Evolutionary conservation across 805 yeast genomes (phyloP).

Genomic region (Sungouiozyma intestinalis): DNA sequence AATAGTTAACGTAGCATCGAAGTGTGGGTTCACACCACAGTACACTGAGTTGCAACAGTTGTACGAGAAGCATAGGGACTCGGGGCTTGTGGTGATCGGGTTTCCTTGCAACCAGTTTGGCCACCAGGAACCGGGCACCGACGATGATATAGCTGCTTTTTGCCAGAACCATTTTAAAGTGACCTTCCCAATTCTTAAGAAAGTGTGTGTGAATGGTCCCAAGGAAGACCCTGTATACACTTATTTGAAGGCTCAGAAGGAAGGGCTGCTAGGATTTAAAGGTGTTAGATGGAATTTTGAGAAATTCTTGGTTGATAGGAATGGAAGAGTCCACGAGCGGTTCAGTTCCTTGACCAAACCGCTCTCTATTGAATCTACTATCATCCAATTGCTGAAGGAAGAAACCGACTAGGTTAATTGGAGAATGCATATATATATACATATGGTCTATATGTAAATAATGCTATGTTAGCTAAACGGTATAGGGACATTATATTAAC

Average conservation of each 20-base stretch:
- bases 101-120: constrained; percentile 93
- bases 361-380: constrained; percentile 41
- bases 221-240: constrained; percentile 70
- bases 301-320: constrained; percentile 47
- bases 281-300: constrained; percentile 78
- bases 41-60: constrained; percentile 60
- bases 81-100: constrained; percentile 61
- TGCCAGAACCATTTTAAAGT: constrained; percentile 81
- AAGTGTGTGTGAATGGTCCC: constrained; percentile 82
- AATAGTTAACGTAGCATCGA: constrained; percentile 82
- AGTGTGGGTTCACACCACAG: constrained; percentile 74
- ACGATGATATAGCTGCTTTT: constrained; percentile 59
- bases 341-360: constrained; percentile 69
- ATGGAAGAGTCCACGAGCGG: constrained; percentile 49
- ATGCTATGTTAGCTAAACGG: no score
- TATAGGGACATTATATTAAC: constrained; percentile 3
- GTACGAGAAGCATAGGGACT: constrained; percentile 49
- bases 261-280: constrained; percentile 52
- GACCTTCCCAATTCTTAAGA: constrained; percentile 76
- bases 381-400: constrained; percentile 43
- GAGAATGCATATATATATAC: no score
- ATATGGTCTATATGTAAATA: no score
- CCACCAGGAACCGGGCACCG: constrained; percentile 63
- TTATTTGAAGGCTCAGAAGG: constrained; percentile 58
- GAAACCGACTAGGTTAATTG: no score